Evolutionary conservation across 2,329 filamentous ascomycete genomes (phyloP).

Genomic region (Penicillium frequentans): DNA sequence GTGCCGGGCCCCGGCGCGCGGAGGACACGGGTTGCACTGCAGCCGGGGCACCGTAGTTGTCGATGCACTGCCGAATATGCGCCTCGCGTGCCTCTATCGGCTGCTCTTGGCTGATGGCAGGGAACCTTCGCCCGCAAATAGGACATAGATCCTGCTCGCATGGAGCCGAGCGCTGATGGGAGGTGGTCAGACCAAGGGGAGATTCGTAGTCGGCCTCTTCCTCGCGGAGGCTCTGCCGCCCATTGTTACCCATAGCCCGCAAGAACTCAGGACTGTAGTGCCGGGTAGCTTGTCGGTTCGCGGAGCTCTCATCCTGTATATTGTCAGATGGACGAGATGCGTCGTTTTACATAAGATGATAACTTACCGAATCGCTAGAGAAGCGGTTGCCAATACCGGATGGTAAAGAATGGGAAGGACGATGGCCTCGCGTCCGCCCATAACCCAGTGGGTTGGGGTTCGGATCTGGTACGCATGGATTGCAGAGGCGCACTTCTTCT

Average conservation of each 20-base stretch:
- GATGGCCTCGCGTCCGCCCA: slow-evolving; percentile 22
- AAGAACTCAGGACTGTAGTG: neutral
- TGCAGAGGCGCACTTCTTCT: slow-evolving; percentile 69
- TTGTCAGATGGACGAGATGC: neutral
- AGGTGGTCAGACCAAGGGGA: neutral
- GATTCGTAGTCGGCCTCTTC: neutral
- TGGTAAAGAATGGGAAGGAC: slow-evolving; percentile 20
- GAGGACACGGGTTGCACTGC: slow-evolving; percentile 12
- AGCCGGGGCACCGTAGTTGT: slow-evolving; percentile 29
- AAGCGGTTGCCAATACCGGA: slow-evolving; percentile 14
- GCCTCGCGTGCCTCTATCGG: slow-evolving; percentile 44
- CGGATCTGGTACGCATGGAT: slow-evolving; percentile 71
- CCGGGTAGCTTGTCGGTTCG: slow-evolving; percentile 6
- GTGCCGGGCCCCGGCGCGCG: slow-evolving; percentile 11
- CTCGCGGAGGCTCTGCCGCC: slow-evolving; percentile 9
- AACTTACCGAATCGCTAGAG: neutral
- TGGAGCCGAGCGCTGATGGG: slow-evolving; percentile 22
- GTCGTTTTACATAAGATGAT: neutral
- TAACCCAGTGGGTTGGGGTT: slow-evolving; percentile 55
- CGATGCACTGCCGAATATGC: slow-evolving; percentile 48
- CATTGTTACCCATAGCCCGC: slow-evolving; percentile 17
- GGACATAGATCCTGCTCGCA: slow-evolving; percentile 49
- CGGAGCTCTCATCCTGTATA: neutral
- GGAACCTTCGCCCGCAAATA: slow-evolving; percentile 44
- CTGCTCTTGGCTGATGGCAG: slow-evolving; percentile 37